Evolutionary conservation across 257 asterid species (phyloP).

Genomic region (Paraleonurus japonicus): DNA sequence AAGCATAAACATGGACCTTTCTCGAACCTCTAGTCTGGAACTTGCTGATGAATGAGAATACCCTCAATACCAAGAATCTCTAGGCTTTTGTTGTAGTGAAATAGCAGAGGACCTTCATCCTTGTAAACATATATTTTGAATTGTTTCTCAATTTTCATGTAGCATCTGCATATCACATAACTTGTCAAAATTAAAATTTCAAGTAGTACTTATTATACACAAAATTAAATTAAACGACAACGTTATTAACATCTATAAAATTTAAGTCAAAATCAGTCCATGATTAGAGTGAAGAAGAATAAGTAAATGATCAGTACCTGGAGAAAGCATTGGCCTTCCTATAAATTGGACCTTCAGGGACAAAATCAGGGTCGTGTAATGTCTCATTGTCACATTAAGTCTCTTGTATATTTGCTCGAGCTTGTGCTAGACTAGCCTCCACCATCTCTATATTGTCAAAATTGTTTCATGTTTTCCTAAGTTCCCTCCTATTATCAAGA

Average conservation of each 20-base stretch:
- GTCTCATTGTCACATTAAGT: conserved; percentile 33
- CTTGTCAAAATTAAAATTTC: background rate
- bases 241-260: background rate
- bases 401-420: conserved; percentile 42
- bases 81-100: conserved; percentile 48
- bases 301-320: conserved; percentile 28
- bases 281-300: background rate
- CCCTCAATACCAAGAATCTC: conserved; percentile 59
- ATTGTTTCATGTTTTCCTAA: conserved; percentile 12
- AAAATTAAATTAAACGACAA: background rate
- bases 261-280: background rate
- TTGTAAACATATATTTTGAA: conserved; percentile 52
- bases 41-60: conserved; percentile 46
- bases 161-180: conserved; percentile 39
- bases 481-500: no score
- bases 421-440: conserved; percentile 50
- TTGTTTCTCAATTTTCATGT: conserved; percentile 59
- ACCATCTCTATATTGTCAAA: conserved; percentile 45
- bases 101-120: conserved; percentile 60
- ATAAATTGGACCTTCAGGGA: conserved; percentile 45
- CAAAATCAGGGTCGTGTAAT: conserved; percentile 45
- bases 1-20: conserved; percentile 40
- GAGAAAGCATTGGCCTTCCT: conserved; percentile 45
- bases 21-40: conserved; percentile 46
- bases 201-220: background rate